phyloP scores from a whole-genome alignment of 2,329 filamentous ascomycete genomes.

The Trichoderma harzianum region DNA sequence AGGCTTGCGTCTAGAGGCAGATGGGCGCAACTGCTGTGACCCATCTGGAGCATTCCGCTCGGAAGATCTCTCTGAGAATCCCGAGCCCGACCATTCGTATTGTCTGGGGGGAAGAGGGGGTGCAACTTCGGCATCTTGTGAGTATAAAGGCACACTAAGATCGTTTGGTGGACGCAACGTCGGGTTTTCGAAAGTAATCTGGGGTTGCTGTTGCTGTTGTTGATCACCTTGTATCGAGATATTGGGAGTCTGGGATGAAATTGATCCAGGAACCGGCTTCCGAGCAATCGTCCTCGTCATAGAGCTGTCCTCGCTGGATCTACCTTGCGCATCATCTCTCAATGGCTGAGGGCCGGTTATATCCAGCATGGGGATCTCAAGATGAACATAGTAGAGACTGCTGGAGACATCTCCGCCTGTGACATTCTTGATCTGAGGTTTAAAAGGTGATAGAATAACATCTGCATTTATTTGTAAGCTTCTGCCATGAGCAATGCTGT shows the following conservation, averaged over 20 bases:
- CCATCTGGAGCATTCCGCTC: slow-evolving; percentile 15
- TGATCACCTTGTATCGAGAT: slow-evolving; percentile 17
- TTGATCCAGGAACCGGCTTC: slow-evolving; percentile 47
- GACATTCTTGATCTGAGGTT: slow-evolving; percentile 84
- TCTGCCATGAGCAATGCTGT: background rate
- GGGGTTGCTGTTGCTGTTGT: background rate
- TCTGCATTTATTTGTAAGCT: slow-evolving; percentile 51
- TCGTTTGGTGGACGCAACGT: background rate
- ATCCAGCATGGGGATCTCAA: slow-evolving; percentile 55
- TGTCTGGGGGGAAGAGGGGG: slow-evolving; percentile 19
- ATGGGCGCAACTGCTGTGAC: slow-evolving; percentile 19
- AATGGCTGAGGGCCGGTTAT: slow-evolving; percentile 29
- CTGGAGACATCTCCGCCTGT: slow-evolving; percentile 81
- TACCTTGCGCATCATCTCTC: slow-evolving; percentile 33
- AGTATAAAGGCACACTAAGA: slow-evolving; percentile 25
- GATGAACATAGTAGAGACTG: slow-evolving; percentile 88
- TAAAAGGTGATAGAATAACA: slow-evolving; percentile 86
- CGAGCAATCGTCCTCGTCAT: slow-evolving; percentile 46
- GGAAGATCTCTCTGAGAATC: slow-evolving; percentile 9
- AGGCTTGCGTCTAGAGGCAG: slow-evolving; percentile 28
- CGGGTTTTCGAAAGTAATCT: background rate
- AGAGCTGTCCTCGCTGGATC: slow-evolving; percentile 44
- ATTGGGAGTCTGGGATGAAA: slow-evolving; percentile 30
- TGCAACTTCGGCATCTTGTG: slow-evolving; percentile 18
- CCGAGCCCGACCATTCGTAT: slow-evolving; percentile 16